Evolutionary conservation across 768 basidiomycete genomes (phyloP).

Genomic region (Amanita pseudoporphyria): DNA sequence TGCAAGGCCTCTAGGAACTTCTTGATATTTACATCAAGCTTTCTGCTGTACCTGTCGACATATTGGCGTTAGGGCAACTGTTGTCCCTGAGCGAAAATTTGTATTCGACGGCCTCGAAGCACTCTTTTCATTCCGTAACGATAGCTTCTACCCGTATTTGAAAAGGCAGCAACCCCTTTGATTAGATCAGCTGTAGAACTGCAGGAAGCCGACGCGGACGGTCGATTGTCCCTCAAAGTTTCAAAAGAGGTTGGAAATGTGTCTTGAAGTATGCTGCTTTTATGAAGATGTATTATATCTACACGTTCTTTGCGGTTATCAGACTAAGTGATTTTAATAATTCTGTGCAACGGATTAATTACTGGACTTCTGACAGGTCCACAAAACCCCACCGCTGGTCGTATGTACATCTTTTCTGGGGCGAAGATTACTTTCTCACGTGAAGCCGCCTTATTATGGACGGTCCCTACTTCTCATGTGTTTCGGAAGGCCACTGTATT

Average conservation of each 20-base stretch:
- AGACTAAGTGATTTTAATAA: conserved; percentile 68
- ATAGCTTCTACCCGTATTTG: conserved; percentile 85
- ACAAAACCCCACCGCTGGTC: conserved; percentile 57
- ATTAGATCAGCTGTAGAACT: conserved; percentile 38
- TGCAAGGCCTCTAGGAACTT: conserved; percentile 87
- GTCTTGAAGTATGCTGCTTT: conserved; percentile 94
- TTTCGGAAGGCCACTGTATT: conserved; percentile 77
- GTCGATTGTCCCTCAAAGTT: conserved; percentile 61
- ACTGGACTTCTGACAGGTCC: conserved; percentile 64
- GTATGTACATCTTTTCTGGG: conserved; percentile 26
- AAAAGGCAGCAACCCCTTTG: conserved; percentile 64
- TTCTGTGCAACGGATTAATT: conserved; percentile 77
- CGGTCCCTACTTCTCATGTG: conserved; percentile 77
- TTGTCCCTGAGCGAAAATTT: conserved; percentile 75
- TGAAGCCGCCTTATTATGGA: conserved; percentile 87
- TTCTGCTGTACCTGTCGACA: conserved; percentile 57
- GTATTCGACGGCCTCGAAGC: conserved; percentile 90
- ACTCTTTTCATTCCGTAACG: conserved; percentile 85
- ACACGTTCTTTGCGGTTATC: no score
- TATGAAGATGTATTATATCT: conserved; percentile 98
- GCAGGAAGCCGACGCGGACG: conserved; percentile 54
- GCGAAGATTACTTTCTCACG: conserved; percentile 8
- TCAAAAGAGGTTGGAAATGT: conserved; percentile 79
- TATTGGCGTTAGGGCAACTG: conserved; percentile 65
- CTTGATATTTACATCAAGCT: conserved; percentile 94